Evolutionary conservation across 2,329 filamentous ascomycete genomes (phyloP), one percentile per base, ranked within the genome.

Genomic region (Colletotrichum sp.): DNA sequence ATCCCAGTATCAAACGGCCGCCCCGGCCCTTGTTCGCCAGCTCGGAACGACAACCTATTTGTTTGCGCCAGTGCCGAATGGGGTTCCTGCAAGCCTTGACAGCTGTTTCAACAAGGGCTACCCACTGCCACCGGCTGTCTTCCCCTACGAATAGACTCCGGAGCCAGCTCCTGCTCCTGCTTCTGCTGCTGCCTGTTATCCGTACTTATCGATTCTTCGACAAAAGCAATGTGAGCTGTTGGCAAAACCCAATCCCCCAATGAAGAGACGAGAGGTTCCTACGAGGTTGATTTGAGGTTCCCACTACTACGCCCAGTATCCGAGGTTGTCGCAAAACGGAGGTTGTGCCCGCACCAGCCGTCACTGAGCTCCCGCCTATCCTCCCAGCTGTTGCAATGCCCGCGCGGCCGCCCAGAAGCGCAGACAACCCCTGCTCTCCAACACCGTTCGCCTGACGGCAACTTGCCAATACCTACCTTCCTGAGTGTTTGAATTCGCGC

Each of bases 41-140:
- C 67, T 77, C 71, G 66, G 52, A 66, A 77, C 44, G 52, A 59
- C 60, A 63, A 36, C 75, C 62, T 49, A 57, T 62, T 71, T 71
- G 72, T 75, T 71, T 63, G 71, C 52, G 39, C 24, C 66, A 59
- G 28, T 49, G 71, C 59, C 71, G 24, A 21, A 75, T 55, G 60
- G 59, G 32, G 60, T 65, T 74, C 55, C 55, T 71, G 60, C 55
- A 36, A 71, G 57, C 67, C 52, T 44, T 71, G 68, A 72, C 69
- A 64, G 49, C 36, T 49, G 70, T 75, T 71, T 55, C 52, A 65
- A 57, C 18, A 57, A 44, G 44, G 26, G n/a, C 7, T 59, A 24
- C 13, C 8, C 30, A 57, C 49, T 59, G 26, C 30, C 16, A 16
- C n/a, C 57, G 44, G 52, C 28, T 59, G n/a, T 28, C 64, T 55